A percentile compares a stretch with the other conserved stretches of the same genome.
Evolutionary conservation across 2,329 filamentous ascomycete species (phyloP).

Genomic region (Bipolaris bicolor): DNA sequence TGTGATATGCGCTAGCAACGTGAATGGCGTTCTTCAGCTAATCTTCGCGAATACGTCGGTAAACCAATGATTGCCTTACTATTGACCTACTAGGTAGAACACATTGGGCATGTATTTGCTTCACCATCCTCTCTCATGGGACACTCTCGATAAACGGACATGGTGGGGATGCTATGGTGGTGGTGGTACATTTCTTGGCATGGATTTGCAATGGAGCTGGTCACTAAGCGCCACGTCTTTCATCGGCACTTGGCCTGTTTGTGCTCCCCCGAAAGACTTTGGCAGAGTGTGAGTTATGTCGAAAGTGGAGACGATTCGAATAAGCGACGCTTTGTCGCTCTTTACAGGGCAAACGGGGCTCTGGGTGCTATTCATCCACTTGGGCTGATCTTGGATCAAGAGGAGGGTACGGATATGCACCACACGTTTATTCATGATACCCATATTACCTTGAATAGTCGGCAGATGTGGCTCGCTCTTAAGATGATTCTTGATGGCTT

Average conservation of each 20-base stretch:
- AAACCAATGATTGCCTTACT: no score
- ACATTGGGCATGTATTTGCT: no score
- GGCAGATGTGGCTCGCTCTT: constrained; percentile 14
- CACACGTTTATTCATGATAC: constrained; percentile 15
- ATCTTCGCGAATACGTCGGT: no score
- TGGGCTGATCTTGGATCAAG: constrained; percentile 18
- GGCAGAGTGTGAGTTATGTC: constrained; percentile 5
- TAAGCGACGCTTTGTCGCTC: constrained; percentile 10
- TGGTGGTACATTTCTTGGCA: constrained; percentile 19
- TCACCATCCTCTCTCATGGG: background rate
- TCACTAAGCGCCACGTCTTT: constrained; percentile 8
- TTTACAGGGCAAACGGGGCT: constrained; percentile 13
- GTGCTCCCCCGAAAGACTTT: constrained; percentile 14
- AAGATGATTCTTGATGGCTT: constrained; percentile 16
- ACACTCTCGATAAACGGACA: constrained; percentile 17
- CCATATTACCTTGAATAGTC: constrained; percentile 12
- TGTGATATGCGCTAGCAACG: no score
- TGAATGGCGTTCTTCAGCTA: no score
- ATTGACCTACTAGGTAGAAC: no score
- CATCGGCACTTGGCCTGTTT: constrained; percentile 15
- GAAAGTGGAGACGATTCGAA: constrained; percentile 17
- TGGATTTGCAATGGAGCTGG: constrained; percentile 16
- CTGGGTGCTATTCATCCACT: constrained; percentile 14
- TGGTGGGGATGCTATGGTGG: constrained; percentile 20
- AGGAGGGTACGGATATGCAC: constrained; percentile 14